Percentiles rank a stretch among this genome's conserved stretches.
phyloP scores from a whole-genome alignment of 306 rosid genomes.

The Cucurbita moschata region DNA sequence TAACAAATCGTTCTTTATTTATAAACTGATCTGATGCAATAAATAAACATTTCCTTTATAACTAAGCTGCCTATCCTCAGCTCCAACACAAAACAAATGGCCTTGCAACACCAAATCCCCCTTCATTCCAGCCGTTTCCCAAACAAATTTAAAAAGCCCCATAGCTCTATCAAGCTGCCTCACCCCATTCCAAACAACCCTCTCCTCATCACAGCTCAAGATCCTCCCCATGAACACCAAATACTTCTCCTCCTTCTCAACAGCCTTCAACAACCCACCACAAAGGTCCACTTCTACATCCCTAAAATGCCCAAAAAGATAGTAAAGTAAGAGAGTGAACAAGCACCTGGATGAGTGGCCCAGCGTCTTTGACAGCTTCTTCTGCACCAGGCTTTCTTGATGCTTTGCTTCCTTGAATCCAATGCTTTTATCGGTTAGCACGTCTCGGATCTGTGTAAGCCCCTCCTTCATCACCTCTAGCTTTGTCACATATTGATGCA shows the following conservation, averaged over 20 bases:
- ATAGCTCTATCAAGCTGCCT: conserved; percentile 70
- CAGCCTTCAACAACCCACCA: conserved; percentile 43
- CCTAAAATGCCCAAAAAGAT: conserved; percentile 44
- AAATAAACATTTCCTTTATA: conserved; percentile 54
- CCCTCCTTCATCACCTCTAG: conserved; percentile 76
- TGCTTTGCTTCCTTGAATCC: conserved; percentile 59
- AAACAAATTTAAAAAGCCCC: conserved; percentile 62
- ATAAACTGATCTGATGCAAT: conserved; percentile 29
- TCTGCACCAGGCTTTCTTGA: conserved; percentile 57
- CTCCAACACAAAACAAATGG: conserved; percentile 75
- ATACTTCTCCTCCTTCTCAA: conserved; percentile 20
- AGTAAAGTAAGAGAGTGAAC: conserved; percentile 59
- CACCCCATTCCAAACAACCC: conserved; percentile 54
- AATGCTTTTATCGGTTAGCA: conserved; percentile 38
- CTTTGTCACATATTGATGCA: conserved; percentile 35
- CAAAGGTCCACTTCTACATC: conserved; percentile 63
- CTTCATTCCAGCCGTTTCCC: conserved; percentile 70
- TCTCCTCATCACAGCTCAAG: conserved; percentile 56
- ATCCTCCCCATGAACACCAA: conserved; percentile 66
- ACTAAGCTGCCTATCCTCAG: conserved; percentile 31
- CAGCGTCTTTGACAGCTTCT: conserved; percentile 62
- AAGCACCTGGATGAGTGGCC: conserved; percentile 79
- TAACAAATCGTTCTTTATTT: background rate
- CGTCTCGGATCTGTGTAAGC: conserved; percentile 60
- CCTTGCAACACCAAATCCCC: conserved; percentile 62